These are phyloP conservation scores for Penicillium digitatum DNA, from an alignment of 2,329 filamentous ascomycete species.

Conservation along the genomic window DNA sequence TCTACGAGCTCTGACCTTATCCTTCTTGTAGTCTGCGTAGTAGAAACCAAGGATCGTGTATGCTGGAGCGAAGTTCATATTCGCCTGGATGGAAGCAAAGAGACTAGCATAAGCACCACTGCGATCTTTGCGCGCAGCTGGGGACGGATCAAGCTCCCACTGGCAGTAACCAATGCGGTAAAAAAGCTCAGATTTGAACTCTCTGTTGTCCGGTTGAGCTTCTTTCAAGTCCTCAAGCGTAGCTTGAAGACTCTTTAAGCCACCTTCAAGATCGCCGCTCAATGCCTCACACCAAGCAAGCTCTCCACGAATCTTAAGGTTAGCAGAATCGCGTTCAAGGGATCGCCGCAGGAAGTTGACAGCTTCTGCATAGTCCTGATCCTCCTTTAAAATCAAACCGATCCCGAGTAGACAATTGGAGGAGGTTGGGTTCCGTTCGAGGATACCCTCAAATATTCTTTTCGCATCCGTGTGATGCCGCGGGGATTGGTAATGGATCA, in stretches of 20 bases:
- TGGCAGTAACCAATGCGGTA: conserved; percentile 83
- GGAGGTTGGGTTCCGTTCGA: conserved; percentile 69
- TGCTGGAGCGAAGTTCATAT: conserved; percentile 81
- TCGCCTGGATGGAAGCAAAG: conserved; percentile 75
- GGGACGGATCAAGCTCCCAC: conserved; percentile 77
- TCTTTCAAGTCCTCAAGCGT: conserved; percentile 64
- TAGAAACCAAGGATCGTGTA: conserved; percentile 89
- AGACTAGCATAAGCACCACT: conserved; percentile 80
- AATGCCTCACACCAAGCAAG: conserved; percentile 89
- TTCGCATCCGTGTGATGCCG: conserved; percentile 86
- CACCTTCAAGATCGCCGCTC: conserved; percentile 67
- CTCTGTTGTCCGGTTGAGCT: conserved; percentile 57
- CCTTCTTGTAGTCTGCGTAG: conserved; percentile 85
- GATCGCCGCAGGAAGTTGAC: conserved; percentile 76
- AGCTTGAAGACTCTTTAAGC: conserved; percentile 65
- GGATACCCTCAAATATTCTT: conserved; percentile 74
- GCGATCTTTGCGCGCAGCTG: conserved; percentile 70
- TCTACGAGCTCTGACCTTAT: conserved; percentile 78
- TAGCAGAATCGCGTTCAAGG: conserved; percentile 65
- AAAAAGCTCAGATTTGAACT: conserved; percentile 78
- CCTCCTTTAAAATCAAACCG: conserved; percentile 87
- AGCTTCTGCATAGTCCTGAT: conserved; percentile 80
- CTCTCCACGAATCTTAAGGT: conserved; percentile 77
- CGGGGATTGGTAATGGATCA: conserved; percentile 87
- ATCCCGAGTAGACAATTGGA: conserved; percentile 83